A percentile compares a stretch with the other conserved stretches of the same genome.
phyloP scores from a whole-genome alignment of 345 rosid genomes.

The Alliaria petiolata region DNA sequence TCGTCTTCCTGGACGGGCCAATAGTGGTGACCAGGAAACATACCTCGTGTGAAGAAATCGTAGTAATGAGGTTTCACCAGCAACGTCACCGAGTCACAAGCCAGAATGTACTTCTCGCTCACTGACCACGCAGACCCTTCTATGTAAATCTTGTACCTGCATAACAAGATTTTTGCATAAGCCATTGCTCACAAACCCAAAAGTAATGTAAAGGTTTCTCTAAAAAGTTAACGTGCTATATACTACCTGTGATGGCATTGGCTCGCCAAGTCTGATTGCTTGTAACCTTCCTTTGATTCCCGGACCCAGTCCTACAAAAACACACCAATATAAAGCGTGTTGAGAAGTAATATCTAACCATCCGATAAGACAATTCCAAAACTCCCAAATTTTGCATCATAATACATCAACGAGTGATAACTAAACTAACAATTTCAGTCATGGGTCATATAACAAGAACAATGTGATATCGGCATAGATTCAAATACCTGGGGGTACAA shows the following conservation, averaged over 20 bases:
- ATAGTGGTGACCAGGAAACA: constrained; percentile 65
- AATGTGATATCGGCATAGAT: background rate
- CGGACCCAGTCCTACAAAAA: constrained; percentile 62
- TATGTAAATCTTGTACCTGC: constrained; percentile 76
- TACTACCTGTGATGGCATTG: constrained; percentile 75
- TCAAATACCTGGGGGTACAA: constrained; percentile 55
- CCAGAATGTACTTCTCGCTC: constrained; percentile 82
- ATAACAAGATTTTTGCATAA: background rate
- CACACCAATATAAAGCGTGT: background rate
- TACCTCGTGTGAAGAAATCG: constrained; percentile 71
- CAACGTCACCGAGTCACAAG: constrained; percentile 71
- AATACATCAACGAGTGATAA: background rate
- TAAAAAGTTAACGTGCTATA: background rate
- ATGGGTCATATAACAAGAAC: background rate
- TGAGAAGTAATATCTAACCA: background rate
- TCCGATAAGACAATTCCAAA: background rate
- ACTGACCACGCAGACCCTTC: constrained; percentile 92
- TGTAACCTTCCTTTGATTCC: constrained; percentile 72
- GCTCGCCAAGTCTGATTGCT: constrained; percentile 64
- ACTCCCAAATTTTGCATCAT: background rate
- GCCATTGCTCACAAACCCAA: background rate
- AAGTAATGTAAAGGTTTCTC: constrained; percentile 1
- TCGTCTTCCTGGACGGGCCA: constrained; percentile 67
- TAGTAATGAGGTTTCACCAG: constrained; percentile 60
- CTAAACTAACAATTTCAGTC: background rate